Evolutionary conservation across 2,329 filamentous ascomycete species (phyloP), one percentile per base, ranked within the genome.

Genomic region (Fusarium domesticum): DNA sequence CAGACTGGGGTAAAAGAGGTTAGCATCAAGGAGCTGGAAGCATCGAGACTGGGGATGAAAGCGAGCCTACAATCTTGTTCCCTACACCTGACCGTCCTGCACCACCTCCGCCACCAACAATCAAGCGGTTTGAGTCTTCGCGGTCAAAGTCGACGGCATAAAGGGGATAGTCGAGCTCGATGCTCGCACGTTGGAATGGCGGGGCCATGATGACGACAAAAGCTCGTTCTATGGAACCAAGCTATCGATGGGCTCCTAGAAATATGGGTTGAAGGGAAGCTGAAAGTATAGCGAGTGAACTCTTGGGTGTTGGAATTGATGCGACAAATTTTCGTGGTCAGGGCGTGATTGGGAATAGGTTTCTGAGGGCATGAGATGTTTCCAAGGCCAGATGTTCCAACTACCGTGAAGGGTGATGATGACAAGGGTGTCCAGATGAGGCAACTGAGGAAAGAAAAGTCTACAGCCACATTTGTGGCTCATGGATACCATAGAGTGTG

Each of bases 91-190:
- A 89, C 53, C 82, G 81, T 37, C 87, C 83, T 53, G 88, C 83
- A 39, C 92, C 92, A 53, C 92, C 92, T 50, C 92, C 92, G 40
- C 92, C 92, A 48, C 85, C 89, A 30, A 96, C 87, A 7, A 96
- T 72, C 18, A 96, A 75, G 52, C 84, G 83, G 51, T 80, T 80
- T 47, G 84, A 78, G 70, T 95, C 83, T 60, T 85, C 78, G 39
- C 86, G 88, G 63, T 95, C 89, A 67, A 95, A 96, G 62, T 90
- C 90, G 64, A 89, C 87, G 43, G 86, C 83, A 67, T 90, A 96
- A 47, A 95, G 79, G 37, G 91, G 91, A 67, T 92, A 96, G 45
- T 83, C 80, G 53, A 95, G 79, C 43, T 81, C 81, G 56, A 82
- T 73, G 65, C 82, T 85, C 48, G 85, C 78, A 47, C 68, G 67